Percentiles rank a stretch among this genome's conserved stretches.
These are phyloP conservation scores for Paramecium sonneborni DNA, from an alignment of 73 alveolate species.

Conservation along the genomic window DNA sequence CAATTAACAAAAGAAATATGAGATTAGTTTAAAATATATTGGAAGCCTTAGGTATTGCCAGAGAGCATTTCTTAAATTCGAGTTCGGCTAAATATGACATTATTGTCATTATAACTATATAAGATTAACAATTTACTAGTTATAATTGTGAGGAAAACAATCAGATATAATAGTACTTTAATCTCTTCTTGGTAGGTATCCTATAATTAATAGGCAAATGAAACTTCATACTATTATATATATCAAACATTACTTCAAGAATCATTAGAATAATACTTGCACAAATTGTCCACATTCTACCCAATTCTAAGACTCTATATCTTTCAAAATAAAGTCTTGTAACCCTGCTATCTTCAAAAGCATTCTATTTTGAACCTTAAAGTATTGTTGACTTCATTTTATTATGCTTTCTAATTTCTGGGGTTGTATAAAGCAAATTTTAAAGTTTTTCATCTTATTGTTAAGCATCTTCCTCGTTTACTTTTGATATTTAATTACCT, in stretches of 20 bases:
- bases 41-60: background rate
- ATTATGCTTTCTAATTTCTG: too few species aligned
- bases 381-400: too few species aligned
- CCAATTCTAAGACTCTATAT: background rate
- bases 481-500: too few species aligned
- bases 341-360: constrained; percentile 26
- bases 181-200: background rate
- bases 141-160: background rate
- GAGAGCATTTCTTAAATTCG: background rate
- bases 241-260: background rate
- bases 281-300: background rate
- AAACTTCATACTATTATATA: background rate
- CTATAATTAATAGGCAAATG: background rate
- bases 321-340: background rate
- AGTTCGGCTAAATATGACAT: background rate
- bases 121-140: background rate
- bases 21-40: background rate
- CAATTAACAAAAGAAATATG: background rate
- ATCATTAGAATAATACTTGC: background rate
- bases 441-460: too few species aligned
- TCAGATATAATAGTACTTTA: background rate
- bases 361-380: too few species aligned
- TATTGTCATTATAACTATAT: background rate
- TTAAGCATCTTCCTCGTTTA: too few species aligned
- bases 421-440: too few species aligned